A percentile compares a stretch with the other conserved stretches of the same genome.
These are phyloP conservation scores for Tolypocladium album DNA, from an alignment of 2,329 filamentous ascomycete species.

Conservation along the genomic window DNA sequence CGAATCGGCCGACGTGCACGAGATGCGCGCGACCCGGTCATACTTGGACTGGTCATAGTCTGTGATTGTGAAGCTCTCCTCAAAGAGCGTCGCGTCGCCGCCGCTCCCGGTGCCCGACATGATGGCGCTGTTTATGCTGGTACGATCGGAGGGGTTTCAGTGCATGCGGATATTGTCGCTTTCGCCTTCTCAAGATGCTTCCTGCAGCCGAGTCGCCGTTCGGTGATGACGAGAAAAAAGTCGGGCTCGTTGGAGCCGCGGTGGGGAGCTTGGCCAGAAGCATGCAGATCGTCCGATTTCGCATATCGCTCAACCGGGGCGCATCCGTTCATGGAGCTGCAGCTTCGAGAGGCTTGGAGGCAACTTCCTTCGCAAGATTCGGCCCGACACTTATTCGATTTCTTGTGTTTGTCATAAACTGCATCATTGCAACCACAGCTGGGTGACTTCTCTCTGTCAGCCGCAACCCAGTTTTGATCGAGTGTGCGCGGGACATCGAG, in stretches of 20 bases:
- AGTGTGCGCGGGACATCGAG: not conserved
- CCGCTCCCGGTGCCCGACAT: conserved; percentile 35
- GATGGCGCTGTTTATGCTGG: not conserved
- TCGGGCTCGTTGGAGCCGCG: not conserved
- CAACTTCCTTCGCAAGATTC: not conserved
- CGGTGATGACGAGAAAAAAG: not conserved
- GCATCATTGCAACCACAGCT: not conserved
- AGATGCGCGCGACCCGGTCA: conserved; percentile 84
- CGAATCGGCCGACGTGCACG: conserved; percentile 63
- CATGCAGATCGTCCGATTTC: not conserved
- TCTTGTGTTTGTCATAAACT: not conserved
- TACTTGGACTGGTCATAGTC: conserved; percentile 78
- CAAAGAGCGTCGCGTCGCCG: conserved; percentile 85
- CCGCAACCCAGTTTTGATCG: not conserved
- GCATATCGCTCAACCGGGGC: conserved; percentile 14
- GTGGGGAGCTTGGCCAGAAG: not conserved
- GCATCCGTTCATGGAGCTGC: conserved; percentile 2
- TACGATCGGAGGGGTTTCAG: not conserved
- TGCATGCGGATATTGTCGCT: not conserved
- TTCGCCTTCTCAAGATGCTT: not conserved
- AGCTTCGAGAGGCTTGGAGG: not conserved
- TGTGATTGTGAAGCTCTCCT: conserved; percentile 81
- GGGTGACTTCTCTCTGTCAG: not conserved
- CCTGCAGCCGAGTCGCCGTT: not conserved
- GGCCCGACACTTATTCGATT: not conserved